A percentile compares a stretch with the other conserved stretches of the same genome.
Conservation (phyloP, 2,329 filamentous ascomycete genomes). For the Huntiella decipiens region DNA sequence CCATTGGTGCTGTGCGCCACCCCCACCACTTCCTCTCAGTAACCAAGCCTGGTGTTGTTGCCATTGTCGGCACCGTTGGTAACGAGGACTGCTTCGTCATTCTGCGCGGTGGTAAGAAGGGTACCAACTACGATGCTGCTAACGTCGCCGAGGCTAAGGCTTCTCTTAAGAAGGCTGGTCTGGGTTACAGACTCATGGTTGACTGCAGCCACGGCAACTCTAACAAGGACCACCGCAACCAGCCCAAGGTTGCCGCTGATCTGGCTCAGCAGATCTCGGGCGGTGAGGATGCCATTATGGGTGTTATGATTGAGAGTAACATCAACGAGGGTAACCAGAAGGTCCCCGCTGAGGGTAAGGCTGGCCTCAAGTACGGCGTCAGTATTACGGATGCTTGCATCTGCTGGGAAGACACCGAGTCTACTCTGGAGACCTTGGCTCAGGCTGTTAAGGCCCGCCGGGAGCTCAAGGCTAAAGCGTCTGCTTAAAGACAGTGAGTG, state of each 20-base stretch:
- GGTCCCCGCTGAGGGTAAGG: slow-evolving; percentile 69
- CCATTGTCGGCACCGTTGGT: slow-evolving; percentile 82
- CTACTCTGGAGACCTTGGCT: slow-evolving; percentile 58
- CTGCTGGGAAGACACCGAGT: slow-evolving; percentile 75
- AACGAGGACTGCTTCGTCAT: slow-evolving; percentile 98
- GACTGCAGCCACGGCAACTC: slow-evolving; percentile 98
- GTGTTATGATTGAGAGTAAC: slow-evolving; percentile 97
- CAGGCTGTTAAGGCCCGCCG: slow-evolving; percentile 60
- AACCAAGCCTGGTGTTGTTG: slow-evolving; percentile 86
- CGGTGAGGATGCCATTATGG: slow-evolving; percentile 78
- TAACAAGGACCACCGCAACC: slow-evolving; percentile 89
- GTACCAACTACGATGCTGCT: slow-evolving; percentile 79
- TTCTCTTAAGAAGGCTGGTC: slow-evolving; percentile 53
- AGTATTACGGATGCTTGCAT: slow-evolving; percentile 98
- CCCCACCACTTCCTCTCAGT: slow-evolving; percentile 95
- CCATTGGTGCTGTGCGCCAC: slow-evolving; percentile 78
- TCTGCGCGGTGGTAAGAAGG: slow-evolving; percentile 75
- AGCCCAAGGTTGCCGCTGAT: slow-evolving; percentile 73
- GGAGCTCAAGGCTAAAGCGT: slow-evolving; percentile 18
- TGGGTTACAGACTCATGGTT: slow-evolving; percentile 72
- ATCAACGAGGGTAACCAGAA: slow-evolving; percentile 91
- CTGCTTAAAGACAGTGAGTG: not conserved
- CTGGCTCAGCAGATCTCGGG: slow-evolving; percentile 69
- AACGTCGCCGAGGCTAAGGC: slow-evolving; percentile 72
- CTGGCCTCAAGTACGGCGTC: slow-evolving; percentile 76